Evolutionary conservation across 2,329 filamentous ascomycete genomes (phyloP).

Genomic region (Camptophora hylomeconis): DNA sequence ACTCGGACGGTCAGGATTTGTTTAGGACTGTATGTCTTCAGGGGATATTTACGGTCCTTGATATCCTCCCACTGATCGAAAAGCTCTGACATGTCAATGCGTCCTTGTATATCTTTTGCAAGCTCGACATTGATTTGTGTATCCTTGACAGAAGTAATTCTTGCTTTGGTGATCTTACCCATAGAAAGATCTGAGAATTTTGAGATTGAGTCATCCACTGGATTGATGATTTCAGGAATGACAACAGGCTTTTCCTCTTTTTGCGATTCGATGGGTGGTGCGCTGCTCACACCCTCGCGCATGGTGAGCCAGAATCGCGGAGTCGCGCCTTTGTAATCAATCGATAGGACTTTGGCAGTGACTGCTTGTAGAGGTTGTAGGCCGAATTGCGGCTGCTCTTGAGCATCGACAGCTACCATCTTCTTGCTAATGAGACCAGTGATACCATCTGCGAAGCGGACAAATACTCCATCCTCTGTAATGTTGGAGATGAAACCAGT

Average conservation of each 20-base stretch:
- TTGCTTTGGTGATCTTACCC: constrained; percentile 63
- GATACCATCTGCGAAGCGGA: constrained; percentile 71
- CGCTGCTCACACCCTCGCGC: constrained; percentile 38
- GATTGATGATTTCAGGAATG: constrained; percentile 34
- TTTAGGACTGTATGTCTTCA: constrained; percentile 60
- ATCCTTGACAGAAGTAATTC: constrained; percentile 70
- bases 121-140: constrained; percentile 88
- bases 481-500: constrained; percentile 79
- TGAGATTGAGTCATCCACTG: constrained; percentile 51
- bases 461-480: constrained; percentile 65
- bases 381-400: constrained; percentile 60
- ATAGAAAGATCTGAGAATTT: constrained; percentile 58
- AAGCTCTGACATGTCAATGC: constrained; percentile 79
- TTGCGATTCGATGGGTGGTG: constrained; percentile 27
- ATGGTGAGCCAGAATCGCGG: constrained; percentile 56
- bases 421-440: constrained; percentile 70
- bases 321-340: constrained; percentile 49
- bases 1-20: constrained; percentile 63
- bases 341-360: constrained; percentile 54
- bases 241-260: constrained; percentile 20
- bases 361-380: constrained; percentile 65
- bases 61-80: constrained; percentile 87
- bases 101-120: constrained; percentile 78
- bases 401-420: constrained; percentile 58
- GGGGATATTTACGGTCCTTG: constrained; percentile 63